Evolutionary conservation across 2,329 filamentous ascomycete species (phyloP).

Genomic region (Penicillium polonicum): DNA sequence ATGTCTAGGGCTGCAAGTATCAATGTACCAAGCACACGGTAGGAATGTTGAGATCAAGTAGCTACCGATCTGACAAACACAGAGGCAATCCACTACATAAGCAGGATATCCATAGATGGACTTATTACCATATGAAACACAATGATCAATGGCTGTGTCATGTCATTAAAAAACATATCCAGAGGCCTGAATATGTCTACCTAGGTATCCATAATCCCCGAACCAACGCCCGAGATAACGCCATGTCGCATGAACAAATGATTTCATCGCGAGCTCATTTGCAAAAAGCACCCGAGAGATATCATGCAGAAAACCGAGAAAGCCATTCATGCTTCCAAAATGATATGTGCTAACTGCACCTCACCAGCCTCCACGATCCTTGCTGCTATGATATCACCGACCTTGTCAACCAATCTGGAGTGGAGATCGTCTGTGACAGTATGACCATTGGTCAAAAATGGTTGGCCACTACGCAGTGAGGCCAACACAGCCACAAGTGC

Average conservation of each 20-base stretch:
- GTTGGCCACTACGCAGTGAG: slow-evolving; percentile 51
- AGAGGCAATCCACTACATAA: neutral
- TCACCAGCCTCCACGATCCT: slow-evolving; percentile 45
- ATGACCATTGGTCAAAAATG: slow-evolving; percentile 42
- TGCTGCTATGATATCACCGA: slow-evolving; percentile 44
- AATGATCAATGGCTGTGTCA: neutral
- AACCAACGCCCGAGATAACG: slow-evolving; percentile 19
- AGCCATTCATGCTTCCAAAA: slow-evolving; percentile 32
- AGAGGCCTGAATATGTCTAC: slow-evolving; percentile 1
- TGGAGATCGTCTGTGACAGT: slow-evolving; percentile 40
- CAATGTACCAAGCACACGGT: neutral
- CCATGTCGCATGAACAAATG: slow-evolving; percentile 9
- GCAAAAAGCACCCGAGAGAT: neutral
- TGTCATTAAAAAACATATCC: neutral
- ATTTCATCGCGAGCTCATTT: neutral
- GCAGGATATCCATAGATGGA: neutral
- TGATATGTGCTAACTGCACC: slow-evolving; percentile 40
- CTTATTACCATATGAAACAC: neutral
- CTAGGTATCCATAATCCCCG: slow-evolving; percentile 1
- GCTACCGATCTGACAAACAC: neutral
- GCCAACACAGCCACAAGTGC: slow-evolving; percentile 58
- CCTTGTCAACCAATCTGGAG: slow-evolving; percentile 38
- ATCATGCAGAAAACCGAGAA: slow-evolving; percentile 1
- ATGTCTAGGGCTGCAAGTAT: neutral
- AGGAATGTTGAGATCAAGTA: neutral